A percentile compares a stretch with the other conserved stretches of the same genome.
These are phyloP conservation scores for Triadica sebifera DNA, from an alignment of 345 rosid genomes.

Conservation along the genomic window DNA sequence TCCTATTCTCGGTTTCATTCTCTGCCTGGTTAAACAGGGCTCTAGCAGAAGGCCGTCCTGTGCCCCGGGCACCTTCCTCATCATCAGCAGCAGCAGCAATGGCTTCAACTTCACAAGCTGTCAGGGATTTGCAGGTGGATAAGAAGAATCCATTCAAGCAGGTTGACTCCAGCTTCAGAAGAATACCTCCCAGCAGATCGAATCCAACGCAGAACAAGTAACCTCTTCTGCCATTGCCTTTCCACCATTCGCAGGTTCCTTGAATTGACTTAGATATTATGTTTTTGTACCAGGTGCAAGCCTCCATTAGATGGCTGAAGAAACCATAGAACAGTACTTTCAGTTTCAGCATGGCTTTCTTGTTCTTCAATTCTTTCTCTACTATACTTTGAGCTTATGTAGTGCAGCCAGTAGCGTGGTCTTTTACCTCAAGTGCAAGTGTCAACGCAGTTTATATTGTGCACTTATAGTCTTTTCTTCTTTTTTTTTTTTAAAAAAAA, in stretches of 20 bases:
- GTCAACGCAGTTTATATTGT: conserved; percentile 14
- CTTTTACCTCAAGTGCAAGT: conserved; percentile 6
- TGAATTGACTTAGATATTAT: conserved; percentile 9
- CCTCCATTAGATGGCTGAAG: conserved; percentile 26
- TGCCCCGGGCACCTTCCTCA: background rate
- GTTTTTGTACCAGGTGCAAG: conserved; percentile 33
- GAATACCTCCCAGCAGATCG: conserved; percentile 62
- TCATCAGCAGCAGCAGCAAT: background rate
- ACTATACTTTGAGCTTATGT: conserved; percentile 5
- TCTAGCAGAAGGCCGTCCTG: conserved; percentile 43
- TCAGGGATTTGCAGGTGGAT: conserved; percentile 25
- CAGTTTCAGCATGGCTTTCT: conserved; percentile 14
- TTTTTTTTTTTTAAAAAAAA: background rate
- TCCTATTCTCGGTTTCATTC: conserved; percentile 40
- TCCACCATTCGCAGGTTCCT: conserved; percentile 13
- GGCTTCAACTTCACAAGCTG: conserved; percentile 4
- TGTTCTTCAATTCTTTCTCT: background rate
- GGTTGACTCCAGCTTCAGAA: conserved; percentile 52
- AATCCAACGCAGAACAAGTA: conserved; percentile 69
- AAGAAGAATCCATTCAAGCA: conserved; percentile 25
- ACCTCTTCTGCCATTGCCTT: conserved; percentile 17
- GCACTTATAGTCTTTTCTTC: conserved; percentile 14
- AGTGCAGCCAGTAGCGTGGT: background rate
- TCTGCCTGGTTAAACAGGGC: conserved; percentile 32
- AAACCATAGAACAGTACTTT: conserved; percentile 16